Conservation (phyloP, 2,329 filamentous ascomycete species). For the Botrytis hyacinthi region DNA sequence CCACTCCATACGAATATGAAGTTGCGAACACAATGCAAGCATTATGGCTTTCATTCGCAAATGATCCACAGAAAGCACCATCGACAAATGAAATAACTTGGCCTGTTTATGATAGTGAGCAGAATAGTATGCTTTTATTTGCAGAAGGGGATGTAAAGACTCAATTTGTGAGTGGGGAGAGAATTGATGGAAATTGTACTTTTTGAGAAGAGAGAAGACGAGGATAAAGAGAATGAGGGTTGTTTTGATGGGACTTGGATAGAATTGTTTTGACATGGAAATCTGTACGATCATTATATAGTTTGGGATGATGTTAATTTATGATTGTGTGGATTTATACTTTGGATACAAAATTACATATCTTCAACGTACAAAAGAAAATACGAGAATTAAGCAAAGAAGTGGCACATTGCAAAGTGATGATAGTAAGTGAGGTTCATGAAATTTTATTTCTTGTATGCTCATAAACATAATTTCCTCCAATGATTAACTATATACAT, state of each 20-base stretch:
- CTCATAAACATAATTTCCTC: not conserved
- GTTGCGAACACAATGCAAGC: not conserved
- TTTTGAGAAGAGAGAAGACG: not conserved
- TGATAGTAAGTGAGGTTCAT: not conserved
- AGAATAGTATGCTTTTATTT: not conserved
- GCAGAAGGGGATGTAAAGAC: not conserved
- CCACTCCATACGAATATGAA: slow-evolving; percentile 4
- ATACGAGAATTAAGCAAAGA: fast-evolving
- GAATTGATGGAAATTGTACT: slow-evolving; percentile 2
- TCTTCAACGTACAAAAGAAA: not conserved
- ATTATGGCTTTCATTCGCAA: slow-evolving; percentile 10
- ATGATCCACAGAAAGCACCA: not conserved
- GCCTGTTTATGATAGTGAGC: not conserved
- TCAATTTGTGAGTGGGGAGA: not conserved
- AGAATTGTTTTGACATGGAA: not conserved
- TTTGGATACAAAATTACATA: not conserved
- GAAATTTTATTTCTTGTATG: not conserved
- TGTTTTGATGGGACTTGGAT: not conserved
- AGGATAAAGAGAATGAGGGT: not conserved
- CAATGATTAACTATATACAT: not conserved
- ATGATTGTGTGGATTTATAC: not conserved
- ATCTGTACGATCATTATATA: not conserved
- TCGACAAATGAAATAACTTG: not conserved
- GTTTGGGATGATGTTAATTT: not conserved
- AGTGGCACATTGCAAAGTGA: not conserved